Evolutionary conservation across 805 yeast species (phyloP), one percentile per base, ranked within the genome.

Genomic region (Candida manassasensis): DNA sequence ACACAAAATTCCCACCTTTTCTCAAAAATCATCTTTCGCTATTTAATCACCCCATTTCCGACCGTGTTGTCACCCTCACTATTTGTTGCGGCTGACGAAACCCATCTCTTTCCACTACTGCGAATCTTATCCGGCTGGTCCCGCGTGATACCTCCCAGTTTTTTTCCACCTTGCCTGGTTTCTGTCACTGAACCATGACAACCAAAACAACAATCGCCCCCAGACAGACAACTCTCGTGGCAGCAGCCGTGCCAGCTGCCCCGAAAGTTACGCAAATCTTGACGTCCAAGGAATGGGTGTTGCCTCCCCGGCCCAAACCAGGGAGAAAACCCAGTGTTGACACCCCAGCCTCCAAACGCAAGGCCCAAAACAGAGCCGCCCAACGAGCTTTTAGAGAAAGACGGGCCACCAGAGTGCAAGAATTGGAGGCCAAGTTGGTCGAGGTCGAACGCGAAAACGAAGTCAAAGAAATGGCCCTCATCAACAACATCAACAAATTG

Each of bases 361-460:
- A 86, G 58, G 95, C 95, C 3, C 96, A 84, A 57, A 88, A 88
- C 54, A 66, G 96, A 39, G 95, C 93, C n/a, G 95, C 96, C 15
- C 95, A 89, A 65, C 55, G 95, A 39, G 94, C 97, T 2, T 85
- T 86, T 62, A 65, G 96, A 44, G 94, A 87, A 55, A 70, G 96
- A 44, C 66, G 94, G 48, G 94, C 96, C 13, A 83, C 84, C 21
- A 63, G 88, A 34, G 85, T 87, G 6, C 78, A 77, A 39, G 94
- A 84, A 52, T 66, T 89, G 36, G 95, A 86, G 54, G 75, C 71
- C 34, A 78, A 77, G 57, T 68, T 82, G 38, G 63, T 72, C 52
- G 84, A 75, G 49, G 71, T 80, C 35, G 90, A 83, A 57, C 72
- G 75, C 44, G 89, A 77, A 47, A 71, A 74, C 38, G 84, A 77